Evolutionary conservation across 768 basidiomycete genomes (phyloP), one percentile per base, ranked within the genome.

Genomic region (Auriculariales sp.): DNA sequence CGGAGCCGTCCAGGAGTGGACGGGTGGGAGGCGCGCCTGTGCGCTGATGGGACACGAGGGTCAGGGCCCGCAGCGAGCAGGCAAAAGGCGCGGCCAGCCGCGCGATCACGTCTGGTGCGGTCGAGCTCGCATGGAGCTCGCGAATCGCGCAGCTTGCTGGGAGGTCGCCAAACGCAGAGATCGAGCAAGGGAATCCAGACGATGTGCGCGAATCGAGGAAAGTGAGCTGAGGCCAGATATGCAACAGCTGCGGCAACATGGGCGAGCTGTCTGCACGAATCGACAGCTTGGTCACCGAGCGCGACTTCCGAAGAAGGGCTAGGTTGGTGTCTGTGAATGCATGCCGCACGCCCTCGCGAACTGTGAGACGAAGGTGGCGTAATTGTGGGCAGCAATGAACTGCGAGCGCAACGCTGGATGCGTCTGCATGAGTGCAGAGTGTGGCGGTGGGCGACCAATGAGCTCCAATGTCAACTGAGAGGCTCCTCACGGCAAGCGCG

Each of bases 191-290:
- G 35, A 36, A 36, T 15, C 35, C 35, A 25, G 39, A 44, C 39
- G 39, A 44, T 15, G 39, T 25, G 39, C 39, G 39, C 19, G 39
- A 44, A 25, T 44, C 39, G 39, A 44, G 39, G 39, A 44, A 44
- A 5, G 39, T 44, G 14, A 44, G 39, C 39, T 44, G 39, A 4
- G 39, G 39, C 39, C 39, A 44, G 19, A 44, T 25, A 25, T 44
- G 39, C 39, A 44, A 25, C 3, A 44, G 24, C 24, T 44, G 39
- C 19, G 39, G 39, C 19, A 44, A 25, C 22, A 44, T 44, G 7
- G 39, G 39, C 39, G 39, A 44, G 39, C 39, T 44, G 19, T 44
- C 39, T 19, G 39, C 39, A 10, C 7, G 22, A 9, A 44, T 44
- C 22, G 39, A 44, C 22, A 44, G 39, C 6, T 25, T 19, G 22